A percentile compares a stretch with the other conserved stretches of the same genome.
Conservation (phyloP, 352 stramenopile species). For the Phytopythium montanum region DNA sequence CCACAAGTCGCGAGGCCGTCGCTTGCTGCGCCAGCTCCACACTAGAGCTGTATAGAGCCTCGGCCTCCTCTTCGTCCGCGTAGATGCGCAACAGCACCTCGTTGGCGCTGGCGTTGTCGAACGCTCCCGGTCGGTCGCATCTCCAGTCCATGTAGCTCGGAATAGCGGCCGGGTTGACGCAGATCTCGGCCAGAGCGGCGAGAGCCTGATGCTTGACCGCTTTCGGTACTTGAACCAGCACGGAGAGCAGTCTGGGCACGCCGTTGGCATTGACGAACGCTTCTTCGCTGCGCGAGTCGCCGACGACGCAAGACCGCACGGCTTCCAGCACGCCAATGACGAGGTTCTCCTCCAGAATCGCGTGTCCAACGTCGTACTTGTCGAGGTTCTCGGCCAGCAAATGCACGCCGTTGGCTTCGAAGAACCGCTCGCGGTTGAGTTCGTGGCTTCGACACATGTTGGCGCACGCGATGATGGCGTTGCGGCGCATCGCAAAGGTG, state of each 20-base stretch:
- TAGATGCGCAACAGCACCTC: constrained; percentile 72
- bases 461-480: constrained; percentile 53
- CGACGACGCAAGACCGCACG: constrained; percentile 59
- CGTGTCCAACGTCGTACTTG: constrained; percentile 42
- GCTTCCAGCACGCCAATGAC: constrained; percentile 61
- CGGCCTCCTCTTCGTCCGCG: constrained; percentile 46
- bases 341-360: constrained; percentile 65
- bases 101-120: constrained; percentile 48
- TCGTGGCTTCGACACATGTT: constrained; percentile 53
- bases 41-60: constrained; percentile 10
- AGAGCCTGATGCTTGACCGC: constrained; percentile 59
- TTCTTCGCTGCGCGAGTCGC: constrained; percentile 44
- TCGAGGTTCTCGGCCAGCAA: constrained; percentile 37
- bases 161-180: constrained; percentile 64
- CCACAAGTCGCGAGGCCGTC: constrained; percentile 10
- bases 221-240: constrained; percentile 48
- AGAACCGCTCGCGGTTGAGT: constrained; percentile 48
- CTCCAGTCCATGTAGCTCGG: constrained; percentile 63
- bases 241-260: constrained; percentile 52
- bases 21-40: background rate
- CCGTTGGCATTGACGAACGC: constrained; percentile 59
- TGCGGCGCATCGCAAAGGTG: constrained; percentile 61
- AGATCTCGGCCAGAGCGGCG: constrained; percentile 61
- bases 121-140: constrained; percentile 37
- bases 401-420: constrained; percentile 38